These are phyloP conservation scores for Claviceps cyperi DNA, from an alignment of 2,329 filamentous ascomycete genomes.

Conservation along the genomic window DNA sequence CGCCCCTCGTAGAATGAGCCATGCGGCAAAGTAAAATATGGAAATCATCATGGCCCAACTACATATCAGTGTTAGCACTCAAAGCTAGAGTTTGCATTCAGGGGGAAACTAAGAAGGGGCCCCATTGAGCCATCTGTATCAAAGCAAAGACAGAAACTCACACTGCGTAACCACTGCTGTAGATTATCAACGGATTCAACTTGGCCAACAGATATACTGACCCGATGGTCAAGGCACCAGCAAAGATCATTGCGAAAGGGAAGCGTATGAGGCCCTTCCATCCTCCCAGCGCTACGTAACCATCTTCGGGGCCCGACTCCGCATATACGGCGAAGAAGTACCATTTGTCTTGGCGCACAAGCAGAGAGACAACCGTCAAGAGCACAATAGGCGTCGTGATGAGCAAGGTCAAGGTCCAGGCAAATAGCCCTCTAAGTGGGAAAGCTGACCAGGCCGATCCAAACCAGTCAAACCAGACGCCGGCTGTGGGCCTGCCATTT, in stretches of 20 bases:
- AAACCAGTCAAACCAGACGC: slow-evolving; percentile 91
- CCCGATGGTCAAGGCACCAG: slow-evolving; percentile 54
- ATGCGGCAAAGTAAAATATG: slow-evolving; percentile 65
- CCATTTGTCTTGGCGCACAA: slow-evolving; percentile 64
- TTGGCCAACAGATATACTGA: slow-evolving; percentile 64
- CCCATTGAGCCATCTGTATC: background rate
- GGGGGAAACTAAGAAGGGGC: background rate
- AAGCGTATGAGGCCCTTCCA: slow-evolving; percentile 75
- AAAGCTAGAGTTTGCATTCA: background rate
- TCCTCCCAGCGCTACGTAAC: slow-evolving; percentile 53
- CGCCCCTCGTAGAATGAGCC: slow-evolving; percentile 68
- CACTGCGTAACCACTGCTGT: slow-evolving; percentile 75
- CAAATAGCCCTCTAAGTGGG: slow-evolving; percentile 69
- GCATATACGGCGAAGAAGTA: slow-evolving; percentile 64
- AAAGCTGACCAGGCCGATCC: slow-evolving; percentile 69
- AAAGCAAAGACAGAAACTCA: slow-evolving; percentile 16
- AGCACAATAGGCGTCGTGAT: slow-evolving; percentile 65
- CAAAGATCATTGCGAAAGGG: slow-evolving; percentile 56
- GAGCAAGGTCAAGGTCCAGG: slow-evolving; percentile 70
- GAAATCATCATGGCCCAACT: slow-evolving; percentile 75
- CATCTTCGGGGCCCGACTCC: slow-evolving; percentile 40
- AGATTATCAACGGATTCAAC: slow-evolving; percentile 79
- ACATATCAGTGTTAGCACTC: slow-evolving; percentile 8
- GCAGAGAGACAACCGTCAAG: slow-evolving; percentile 50
- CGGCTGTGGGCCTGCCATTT: slow-evolving; percentile 51